Conservation (phyloP, 305 asterid genomes). For the Solanum hybrid region DNA sequence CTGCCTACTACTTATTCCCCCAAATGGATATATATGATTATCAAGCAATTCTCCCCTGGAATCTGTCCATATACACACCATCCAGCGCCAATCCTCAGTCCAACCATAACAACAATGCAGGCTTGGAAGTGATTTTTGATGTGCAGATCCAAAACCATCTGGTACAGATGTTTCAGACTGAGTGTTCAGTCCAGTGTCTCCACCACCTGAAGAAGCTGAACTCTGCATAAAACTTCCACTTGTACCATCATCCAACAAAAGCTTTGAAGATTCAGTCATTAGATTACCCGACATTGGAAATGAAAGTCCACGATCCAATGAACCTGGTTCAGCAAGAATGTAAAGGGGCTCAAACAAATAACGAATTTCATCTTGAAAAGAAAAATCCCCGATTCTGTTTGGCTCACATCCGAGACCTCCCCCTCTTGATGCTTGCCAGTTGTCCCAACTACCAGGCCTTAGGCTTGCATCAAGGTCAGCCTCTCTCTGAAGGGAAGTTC, state of each 20-base stretch:
- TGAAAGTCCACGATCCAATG: slow-evolving; percentile 72
- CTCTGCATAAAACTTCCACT: slow-evolving; percentile 62
- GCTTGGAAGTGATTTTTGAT: slow-evolving; percentile 72
- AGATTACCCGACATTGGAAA: slow-evolving; percentile 54
- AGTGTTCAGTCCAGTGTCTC: slow-evolving; percentile 57
- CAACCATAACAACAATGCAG: slow-evolving; percentile 99
- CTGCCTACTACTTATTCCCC: slow-evolving; percentile 97
- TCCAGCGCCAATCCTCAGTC: slow-evolving; percentile 99
- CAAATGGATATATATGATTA: slow-evolving; percentile 86
- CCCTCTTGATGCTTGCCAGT: slow-evolving; percentile 83
- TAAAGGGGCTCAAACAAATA: slow-evolving; percentile 95
- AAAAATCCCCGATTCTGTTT: slow-evolving; percentile 56
- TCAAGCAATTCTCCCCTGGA: slow-evolving; percentile 97
- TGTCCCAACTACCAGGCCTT: slow-evolving; percentile 91
- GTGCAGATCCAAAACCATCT: slow-evolving; percentile 65
- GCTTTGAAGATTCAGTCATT: slow-evolving; percentile 54
- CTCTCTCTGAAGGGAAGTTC: slow-evolving; percentile 73
- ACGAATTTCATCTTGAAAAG: slow-evolving; percentile 61
- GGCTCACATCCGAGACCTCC: slow-evolving; percentile 73
- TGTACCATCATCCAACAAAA: slow-evolving; percentile 65
- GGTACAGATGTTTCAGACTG: slow-evolving; percentile 60
- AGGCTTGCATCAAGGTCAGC: slow-evolving; percentile 81
- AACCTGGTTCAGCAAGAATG: slow-evolving; percentile 93
- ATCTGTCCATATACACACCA: slow-evolving; percentile 97
- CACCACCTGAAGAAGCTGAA: slow-evolving; percentile 60